Percentiles rank a stretch among this genome's conserved stretches.
Evolutionary conservation across 257 asterid species (phyloP).

Genomic region (Penstemon newberryi): DNA sequence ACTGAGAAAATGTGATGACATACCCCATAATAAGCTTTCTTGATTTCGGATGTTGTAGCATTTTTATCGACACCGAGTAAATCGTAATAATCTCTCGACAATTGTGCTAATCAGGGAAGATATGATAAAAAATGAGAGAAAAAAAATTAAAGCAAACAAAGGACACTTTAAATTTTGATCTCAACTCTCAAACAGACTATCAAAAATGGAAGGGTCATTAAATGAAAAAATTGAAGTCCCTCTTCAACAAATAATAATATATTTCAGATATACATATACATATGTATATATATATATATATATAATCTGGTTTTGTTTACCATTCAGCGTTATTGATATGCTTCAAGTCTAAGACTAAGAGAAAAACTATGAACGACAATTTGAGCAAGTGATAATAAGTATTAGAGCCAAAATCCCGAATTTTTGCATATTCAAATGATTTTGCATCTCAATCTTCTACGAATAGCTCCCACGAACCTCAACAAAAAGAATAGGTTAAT

Average conservation of each 20-base stretch:
- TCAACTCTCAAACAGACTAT: constrained; percentile 2
- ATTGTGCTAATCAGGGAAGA: constrained; percentile 40
- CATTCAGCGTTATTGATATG: background rate
- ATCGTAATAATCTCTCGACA: constrained; percentile 68
- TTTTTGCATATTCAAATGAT: background rate
- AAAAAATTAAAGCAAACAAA: background rate
- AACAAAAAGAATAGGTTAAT: constrained; percentile 6
- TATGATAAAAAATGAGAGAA: background rate
- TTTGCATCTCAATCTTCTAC: background rate
- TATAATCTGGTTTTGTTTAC: background rate
- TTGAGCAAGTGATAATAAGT: background rate
- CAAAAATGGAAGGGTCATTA: background rate
- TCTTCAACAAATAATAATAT: background rate
- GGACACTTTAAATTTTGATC: background rate
- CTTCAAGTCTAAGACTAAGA: background rate
- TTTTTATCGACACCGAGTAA: constrained; percentile 70
- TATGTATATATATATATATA: too few relatives aligned
- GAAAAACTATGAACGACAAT: background rate
- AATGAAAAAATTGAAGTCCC: constrained; percentile 1
- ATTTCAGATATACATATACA: too few relatives aligned
- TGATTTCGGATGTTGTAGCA: constrained; percentile 83
- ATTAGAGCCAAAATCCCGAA: background rate
- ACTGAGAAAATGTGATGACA: constrained; percentile 8
- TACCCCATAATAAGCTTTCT: constrained; percentile 85
- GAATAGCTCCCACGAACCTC: background rate